Evolutionary conservation across 495 filamentous ascomycete species (phyloP).

Genomic region (Aspergillus ellipticus): DNA sequence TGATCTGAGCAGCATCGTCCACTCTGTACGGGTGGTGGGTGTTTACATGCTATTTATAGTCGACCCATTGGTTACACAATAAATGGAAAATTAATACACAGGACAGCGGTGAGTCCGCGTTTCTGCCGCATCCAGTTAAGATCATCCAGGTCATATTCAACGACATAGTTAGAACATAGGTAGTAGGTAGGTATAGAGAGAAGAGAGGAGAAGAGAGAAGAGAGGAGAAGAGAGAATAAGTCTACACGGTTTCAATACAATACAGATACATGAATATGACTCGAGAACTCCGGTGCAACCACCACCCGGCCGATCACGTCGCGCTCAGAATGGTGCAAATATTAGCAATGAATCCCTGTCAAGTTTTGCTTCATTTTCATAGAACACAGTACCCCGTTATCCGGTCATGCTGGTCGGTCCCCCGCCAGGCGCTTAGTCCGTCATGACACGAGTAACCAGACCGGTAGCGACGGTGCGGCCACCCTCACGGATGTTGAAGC

Average conservation of each 20-base stretch:
- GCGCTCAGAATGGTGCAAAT: constrained; percentile 36
- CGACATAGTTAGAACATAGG: constrained; percentile 9
- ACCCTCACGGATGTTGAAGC: constrained; percentile 96
- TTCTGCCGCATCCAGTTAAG: not conserved
- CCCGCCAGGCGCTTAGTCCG: constrained; percentile 18
- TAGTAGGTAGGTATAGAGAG: too few species aligned
- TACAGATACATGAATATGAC: constrained; percentile 40
- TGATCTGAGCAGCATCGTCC: not conserved
- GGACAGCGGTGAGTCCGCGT: too few species aligned
- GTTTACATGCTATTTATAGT: too few species aligned
- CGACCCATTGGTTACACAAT: too few species aligned
- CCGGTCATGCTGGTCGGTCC: constrained; percentile 1
- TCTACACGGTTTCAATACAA: constrained; percentile 41
- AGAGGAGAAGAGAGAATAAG: constrained; percentile 28
- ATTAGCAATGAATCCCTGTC: constrained; percentile 23
- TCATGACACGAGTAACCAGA: constrained; percentile 77
- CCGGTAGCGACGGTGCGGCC: constrained; percentile 91
- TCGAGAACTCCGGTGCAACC: constrained; percentile 37
- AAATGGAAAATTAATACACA: too few species aligned
- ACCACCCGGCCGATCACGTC: constrained; percentile 18
- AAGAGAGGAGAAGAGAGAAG: constrained; percentile 15
- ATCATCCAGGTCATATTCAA: constrained; percentile 23
- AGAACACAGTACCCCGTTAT: constrained; percentile 31
- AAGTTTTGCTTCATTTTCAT: constrained; percentile 25
- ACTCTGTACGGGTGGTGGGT: not conserved